Evolutionary conservation across 768 basidiomycete species (phyloP), one percentile per base, ranked within the genome.

Genomic region (Lactifluus hygrophoroides): DNA sequence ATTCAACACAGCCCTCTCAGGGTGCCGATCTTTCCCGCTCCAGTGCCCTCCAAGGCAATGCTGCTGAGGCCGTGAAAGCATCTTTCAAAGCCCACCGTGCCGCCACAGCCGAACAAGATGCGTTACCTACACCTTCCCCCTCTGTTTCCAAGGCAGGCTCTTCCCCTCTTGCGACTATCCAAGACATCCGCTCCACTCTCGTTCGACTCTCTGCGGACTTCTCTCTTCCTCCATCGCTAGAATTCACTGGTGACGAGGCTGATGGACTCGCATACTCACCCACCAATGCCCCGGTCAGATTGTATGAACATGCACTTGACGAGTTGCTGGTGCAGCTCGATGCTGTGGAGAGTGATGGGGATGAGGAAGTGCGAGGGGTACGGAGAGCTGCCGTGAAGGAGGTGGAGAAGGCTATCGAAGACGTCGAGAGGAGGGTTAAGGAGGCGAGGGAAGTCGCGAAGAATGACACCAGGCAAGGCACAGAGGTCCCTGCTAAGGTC

Each of bases 251-350:
- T 8, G 27, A 53, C 3, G 58, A 51, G 35, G 16, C 40, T 42
- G 54, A 25, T 38, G 57, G 78, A 66, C 77, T 90, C 35, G 80
- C 82, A 3, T 90, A 77, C 71, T 82, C 83, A 7, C 70, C 77
- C 1, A 73, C 67, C 44, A 90, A 90, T 67, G 81, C 77, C 19
- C 69, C 78, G 0, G 69, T 89, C 21, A 83, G 84, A 69, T 75
- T 71, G 14, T 84, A 88, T 69, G 72, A 75, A n/a, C 81, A 89
- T 64, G 72, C 76, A 45, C 75, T 90, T 34, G 79, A 79, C 55
- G 80, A 79, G 40, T 70, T 90, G 13, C 74, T 90, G n/a, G 75
- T 79, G 46, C 76, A 76, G 61, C 78, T 90, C 11, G 88, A 90
- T 63, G 81, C 77, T 0, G 77, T 90, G 21, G 80, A 86, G 64